These are phyloP conservation scores for Cladobotryum mycophilum DNA, from an alignment of 2,329 filamentous ascomycete species.

Conservation along the genomic window DNA sequence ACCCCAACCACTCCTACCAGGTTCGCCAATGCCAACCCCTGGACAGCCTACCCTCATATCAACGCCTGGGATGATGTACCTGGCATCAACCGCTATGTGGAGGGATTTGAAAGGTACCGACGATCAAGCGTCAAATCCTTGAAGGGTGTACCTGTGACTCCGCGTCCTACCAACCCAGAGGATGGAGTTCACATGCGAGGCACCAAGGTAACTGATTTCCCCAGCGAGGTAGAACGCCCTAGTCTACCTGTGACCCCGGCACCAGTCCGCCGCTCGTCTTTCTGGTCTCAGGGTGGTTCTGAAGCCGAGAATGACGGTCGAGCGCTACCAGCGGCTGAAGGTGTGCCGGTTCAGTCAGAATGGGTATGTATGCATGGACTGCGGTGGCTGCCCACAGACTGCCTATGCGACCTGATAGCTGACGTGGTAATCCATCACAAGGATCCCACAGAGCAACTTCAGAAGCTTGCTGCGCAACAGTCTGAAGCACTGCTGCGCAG, in stretches of 20 bases:
- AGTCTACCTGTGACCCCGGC: constrained; percentile 88
- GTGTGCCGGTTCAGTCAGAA: constrained; percentile 79
- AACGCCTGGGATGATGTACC: constrained; percentile 95
- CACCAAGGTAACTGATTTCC: constrained; percentile 80
- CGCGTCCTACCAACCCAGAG: neutral
- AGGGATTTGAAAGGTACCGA: constrained; percentile 60
- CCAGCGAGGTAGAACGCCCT: constrained; percentile 71
- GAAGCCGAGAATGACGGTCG: constrained; percentile 47
- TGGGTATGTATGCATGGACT: constrained; percentile 77
- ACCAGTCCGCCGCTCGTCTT: constrained; percentile 62
- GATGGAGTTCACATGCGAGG: constrained; percentile 27
- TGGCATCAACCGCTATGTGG: constrained; percentile 83
- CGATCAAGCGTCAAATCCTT: constrained; percentile 27
- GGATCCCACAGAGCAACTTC: constrained; percentile 65
- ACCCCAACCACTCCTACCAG: constrained; percentile 45
- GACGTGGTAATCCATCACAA: constrained; percentile 46
- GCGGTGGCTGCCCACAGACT: constrained; percentile 44
- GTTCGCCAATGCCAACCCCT: constrained; percentile 50
- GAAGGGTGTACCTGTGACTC: constrained; percentile 2
- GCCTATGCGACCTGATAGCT: constrained; percentile 47
- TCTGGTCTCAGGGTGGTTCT: constrained; percentile 50
- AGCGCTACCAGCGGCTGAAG: constrained; percentile 67
- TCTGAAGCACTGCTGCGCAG: constrained; percentile 53
- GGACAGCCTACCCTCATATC: constrained; percentile 64
- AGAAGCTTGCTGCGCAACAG: constrained; percentile 62